Base-by-base conservation (phyloP, 371 early-diverging fungal species). In the Mucor lusitanicus region DNA sequence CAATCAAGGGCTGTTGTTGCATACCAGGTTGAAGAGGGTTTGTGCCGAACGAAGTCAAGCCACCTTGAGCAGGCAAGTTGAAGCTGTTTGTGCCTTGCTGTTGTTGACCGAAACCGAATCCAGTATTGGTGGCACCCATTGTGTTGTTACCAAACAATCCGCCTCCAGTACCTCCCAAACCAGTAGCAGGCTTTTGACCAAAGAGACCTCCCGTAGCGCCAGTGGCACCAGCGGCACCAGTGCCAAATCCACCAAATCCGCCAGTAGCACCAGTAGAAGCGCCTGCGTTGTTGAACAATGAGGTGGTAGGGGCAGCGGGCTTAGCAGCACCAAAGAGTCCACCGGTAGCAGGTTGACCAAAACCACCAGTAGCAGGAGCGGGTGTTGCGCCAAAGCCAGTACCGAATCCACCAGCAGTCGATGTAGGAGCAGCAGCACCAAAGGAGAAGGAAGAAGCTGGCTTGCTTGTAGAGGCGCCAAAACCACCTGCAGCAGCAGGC, bases 321-420 rank as follows among this genome's bases (percentile, higher is more conserved):
- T 80, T 76, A n/a, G 83, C 71, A 17, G 80, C 79, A 12, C 92
- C 92, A 71, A 90, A 89, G 21, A 87, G 69, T 30, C 83, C 73
- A 53, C 71, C 65, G 17, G 70, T 64, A 35, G 56, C 37, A n/a
- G 68, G 40, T 21, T 60, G 54, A 59, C 79, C 79, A 53, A 86
- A 86, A 9, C 74, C 83, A 68, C 78, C 74, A 2, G 81, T 48
- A n/a, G 81, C 59, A 42, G 71, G 75, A 37, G 76, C 61, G 23
- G 73, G 37, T 28, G 75, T 61, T 25, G 39, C 50, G 39, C 69
- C 73, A 55, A 48, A 44, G 9, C 32, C 39, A 40, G 17, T 17
- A 19, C 42, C 12, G 50, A 50, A 48, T n/a, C 39, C 53, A 21
- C 35, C 50, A 40, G 35, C 15, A 15, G 50, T n/a, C 50, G 39